Conservation (phyloP, 495 filamentous ascomycete genomes). For the Penicillium turbatum region DNA sequence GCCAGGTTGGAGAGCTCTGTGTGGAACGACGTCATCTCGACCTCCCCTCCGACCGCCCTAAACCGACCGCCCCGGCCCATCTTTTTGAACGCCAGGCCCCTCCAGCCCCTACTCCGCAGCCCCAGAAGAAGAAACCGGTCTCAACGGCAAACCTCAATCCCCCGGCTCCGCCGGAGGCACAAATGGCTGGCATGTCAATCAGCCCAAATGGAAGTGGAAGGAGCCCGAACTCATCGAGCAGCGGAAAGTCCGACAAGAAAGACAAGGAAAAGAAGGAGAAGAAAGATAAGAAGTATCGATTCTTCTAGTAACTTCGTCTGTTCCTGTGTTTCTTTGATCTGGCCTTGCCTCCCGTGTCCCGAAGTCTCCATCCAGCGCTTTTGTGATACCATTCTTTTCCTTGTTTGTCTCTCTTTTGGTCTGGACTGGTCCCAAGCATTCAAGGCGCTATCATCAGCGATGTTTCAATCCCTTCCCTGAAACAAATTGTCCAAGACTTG, state of each 20-base stretch:
- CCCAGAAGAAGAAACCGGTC: constrained; percentile 34
- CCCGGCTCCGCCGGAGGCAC: constrained; percentile 50
- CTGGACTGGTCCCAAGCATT: constrained; percentile 17
- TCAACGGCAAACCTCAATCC: constrained; percentile 26
- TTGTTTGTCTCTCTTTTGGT: constrained; percentile 10
- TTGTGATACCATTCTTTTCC: constrained; percentile 39
- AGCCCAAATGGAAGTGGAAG: constrained; percentile 37
- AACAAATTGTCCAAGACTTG: not conserved
- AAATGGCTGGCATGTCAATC: constrained; percentile 57
- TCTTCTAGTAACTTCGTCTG: constrained; percentile 54
- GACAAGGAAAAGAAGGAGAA: constrained; percentile 48
- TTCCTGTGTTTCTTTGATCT: not conserved
- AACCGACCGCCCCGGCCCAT: constrained; percentile 76
- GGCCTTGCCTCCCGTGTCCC: constrained; percentile 6
- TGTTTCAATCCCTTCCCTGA: constrained; percentile 1
- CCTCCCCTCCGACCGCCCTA: constrained; percentile 76
- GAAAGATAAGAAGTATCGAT: constrained; percentile 69
- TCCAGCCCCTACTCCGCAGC: constrained; percentile 35
- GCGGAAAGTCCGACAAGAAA: constrained; percentile 30
- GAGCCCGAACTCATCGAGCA: constrained; percentile 25
- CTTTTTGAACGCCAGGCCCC: constrained; percentile 75
- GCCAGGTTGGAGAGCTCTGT: constrained; percentile 75
- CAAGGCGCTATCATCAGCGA: constrained; percentile 14
- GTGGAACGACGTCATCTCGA: constrained; percentile 68
- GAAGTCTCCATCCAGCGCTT: constrained; percentile 26